Conservation (phyloP, 2,329 filamentous ascomycete species). For the Neopestalotiopsis rosae region DNA sequence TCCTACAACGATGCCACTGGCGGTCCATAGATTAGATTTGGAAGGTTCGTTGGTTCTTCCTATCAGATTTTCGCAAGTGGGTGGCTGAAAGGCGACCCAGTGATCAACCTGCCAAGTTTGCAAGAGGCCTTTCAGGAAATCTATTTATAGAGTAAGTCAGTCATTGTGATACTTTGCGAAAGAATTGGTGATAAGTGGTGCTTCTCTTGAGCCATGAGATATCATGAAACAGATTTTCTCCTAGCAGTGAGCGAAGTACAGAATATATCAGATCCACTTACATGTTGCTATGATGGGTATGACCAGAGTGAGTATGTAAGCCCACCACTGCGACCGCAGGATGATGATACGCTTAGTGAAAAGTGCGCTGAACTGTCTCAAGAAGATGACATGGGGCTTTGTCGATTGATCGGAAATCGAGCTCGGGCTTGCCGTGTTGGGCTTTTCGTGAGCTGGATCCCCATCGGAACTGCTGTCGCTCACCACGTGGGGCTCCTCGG, state of each 20-base stretch:
- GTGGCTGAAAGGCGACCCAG: slow-evolving; percentile 20
- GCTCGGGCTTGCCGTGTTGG: slow-evolving; percentile 14
- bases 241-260: neutral
- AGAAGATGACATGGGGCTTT: slow-evolving; percentile 22
- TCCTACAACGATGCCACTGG: slow-evolving; percentile 18
- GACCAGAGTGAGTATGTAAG: slow-evolving; percentile 31
- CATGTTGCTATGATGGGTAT: slow-evolving; percentile 30
- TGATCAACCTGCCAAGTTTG: neutral
- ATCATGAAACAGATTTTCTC: too few species aligned
- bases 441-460: slow-evolving; percentile 17
- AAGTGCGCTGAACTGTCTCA: slow-evolving; percentile 30
- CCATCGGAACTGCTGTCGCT: slow-evolving; percentile 25
- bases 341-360: slow-evolving; percentile 32
- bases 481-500: slow-evolving; percentile 52
- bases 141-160: neutral
- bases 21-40: neutral
- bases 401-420: slow-evolving; percentile 20
- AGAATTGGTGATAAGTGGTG: neutral
- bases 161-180: neutral
- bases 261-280: neutral
- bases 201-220: too few species aligned
- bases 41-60: slow-evolving; percentile 14
- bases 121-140: slow-evolving; percentile 25
- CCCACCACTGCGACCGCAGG: slow-evolving; percentile 32
- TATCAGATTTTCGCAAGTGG: slow-evolving; percentile 26